phyloP scores from a whole-genome alignment of 805 yeast species.

The Teunomyces aglyptinius region DNA sequence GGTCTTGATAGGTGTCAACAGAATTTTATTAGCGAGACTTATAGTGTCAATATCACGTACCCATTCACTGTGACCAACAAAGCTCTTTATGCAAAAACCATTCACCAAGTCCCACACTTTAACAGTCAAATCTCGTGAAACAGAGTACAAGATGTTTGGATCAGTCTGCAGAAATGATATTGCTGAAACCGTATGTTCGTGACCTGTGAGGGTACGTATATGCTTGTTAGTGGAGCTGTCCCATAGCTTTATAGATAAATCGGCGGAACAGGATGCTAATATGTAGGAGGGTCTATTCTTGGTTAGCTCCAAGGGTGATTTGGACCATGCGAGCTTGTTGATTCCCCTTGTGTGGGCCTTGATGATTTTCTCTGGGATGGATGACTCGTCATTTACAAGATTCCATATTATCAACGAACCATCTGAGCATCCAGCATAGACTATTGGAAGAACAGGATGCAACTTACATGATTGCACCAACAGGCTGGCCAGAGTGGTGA shows the following conservation, averaged over 20 bases:
- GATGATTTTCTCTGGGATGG: constrained; percentile 59
- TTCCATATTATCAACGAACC: constrained; percentile 78
- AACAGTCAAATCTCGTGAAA: constrained; percentile 61
- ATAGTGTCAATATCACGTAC: constrained; percentile 60
- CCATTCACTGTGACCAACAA: constrained; percentile 88
- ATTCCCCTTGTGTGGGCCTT: constrained; percentile 77
- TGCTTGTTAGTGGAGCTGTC: constrained; percentile 52
- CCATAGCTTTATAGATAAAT: constrained; percentile 68
- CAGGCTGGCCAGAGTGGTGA: constrained; percentile 53
- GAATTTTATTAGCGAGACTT: constrained; percentile 14
- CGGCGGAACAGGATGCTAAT: constrained; percentile 52
- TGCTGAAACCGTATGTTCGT: constrained; percentile 79
- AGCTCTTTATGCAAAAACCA: constrained; percentile 66
- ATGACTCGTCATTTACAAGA: constrained; percentile 46
- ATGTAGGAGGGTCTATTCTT: constrained; percentile 18
- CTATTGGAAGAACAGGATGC: constrained; percentile 70
- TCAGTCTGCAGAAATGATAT: constrained; percentile 50
- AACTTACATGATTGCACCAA: constrained; percentile 62
- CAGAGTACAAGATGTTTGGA: constrained; percentile 52
- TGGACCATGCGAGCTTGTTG: constrained; percentile 55
- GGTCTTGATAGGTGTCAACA: constrained; percentile 10
- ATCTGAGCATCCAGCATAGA: constrained; percentile 67
- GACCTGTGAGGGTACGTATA: constrained; percentile 70
- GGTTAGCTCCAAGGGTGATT: constrained; percentile 28
- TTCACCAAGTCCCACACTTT: constrained; percentile 64